These are phyloP conservation scores for Nigrospora oryzae DNA, from an alignment of 2,329 filamentous ascomycete species.

Conservation along the genomic window DNA sequence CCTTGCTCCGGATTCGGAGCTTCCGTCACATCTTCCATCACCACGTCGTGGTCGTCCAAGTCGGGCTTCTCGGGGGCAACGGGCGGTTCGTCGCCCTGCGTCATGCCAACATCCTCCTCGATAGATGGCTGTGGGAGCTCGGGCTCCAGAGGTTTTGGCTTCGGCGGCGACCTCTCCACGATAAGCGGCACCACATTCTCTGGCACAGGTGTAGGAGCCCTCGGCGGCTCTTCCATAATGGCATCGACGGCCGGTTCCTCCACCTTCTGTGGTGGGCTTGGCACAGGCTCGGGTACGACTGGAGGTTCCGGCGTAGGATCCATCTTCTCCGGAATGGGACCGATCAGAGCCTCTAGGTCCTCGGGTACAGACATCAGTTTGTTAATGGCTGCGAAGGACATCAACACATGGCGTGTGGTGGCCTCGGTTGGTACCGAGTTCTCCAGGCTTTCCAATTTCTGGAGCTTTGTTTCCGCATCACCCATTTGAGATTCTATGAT, in stretches of 20 bases:
- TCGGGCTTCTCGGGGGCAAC: conserved; percentile 10
- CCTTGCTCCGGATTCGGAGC: not conserved
- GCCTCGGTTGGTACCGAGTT: conserved; percentile 30
- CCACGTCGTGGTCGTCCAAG: conserved; percentile 19
- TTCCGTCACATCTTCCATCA: conserved; percentile 26
- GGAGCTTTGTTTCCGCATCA: conserved; percentile 40
- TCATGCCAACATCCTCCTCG: conserved; percentile 16
- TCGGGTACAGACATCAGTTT: conserved; percentile 37
- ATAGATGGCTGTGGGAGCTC: conserved; percentile 17
- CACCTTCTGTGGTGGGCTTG: not conserved
- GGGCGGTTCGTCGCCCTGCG: conserved; percentile 3
- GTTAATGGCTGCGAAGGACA: conserved; percentile 40
- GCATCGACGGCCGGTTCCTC: not conserved
- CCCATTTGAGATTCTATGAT: conserved; percentile 45
- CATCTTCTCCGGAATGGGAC: conserved; percentile 26
- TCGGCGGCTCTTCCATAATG: not conserved
- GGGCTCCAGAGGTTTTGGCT: conserved; percentile 4
- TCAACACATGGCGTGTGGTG: conserved; percentile 35
- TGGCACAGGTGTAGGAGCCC: not conserved
- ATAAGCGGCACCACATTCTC: conserved; percentile 9
- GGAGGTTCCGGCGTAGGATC: conserved; percentile 11
- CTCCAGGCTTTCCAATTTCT: conserved; percentile 31
- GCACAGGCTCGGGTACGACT: conserved; percentile 9
- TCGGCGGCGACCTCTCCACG: conserved; percentile 4
- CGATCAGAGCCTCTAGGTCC: conserved; percentile 32